phyloP scores from a whole-genome alignment of 495 filamentous ascomycete species.

The Astrocystis sublimbata region DNA sequence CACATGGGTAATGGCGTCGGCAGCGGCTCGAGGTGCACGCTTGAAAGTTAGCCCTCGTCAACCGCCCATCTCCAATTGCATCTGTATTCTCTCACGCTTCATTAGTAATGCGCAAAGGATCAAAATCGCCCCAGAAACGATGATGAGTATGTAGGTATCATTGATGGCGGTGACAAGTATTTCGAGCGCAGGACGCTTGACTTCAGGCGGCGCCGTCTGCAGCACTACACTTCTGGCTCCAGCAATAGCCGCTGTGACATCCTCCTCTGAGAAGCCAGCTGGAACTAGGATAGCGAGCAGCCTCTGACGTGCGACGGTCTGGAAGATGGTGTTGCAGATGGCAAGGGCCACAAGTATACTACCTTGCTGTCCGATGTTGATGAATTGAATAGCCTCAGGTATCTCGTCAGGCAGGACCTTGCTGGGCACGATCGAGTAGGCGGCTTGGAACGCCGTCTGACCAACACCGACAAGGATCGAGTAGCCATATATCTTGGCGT shows the following conservation, averaged over 20 bases:
- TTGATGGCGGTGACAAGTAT: slow-evolving; percentile 50
- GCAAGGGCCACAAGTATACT: slow-evolving; percentile 55
- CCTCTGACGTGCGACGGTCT: slow-evolving; percentile 43
- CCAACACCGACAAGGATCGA: slow-evolving; percentile 53
- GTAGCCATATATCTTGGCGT: slow-evolving; percentile 51
- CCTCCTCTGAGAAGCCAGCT: slow-evolving; percentile 16
- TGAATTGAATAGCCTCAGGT: slow-evolving; percentile 50
- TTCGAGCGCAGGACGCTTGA: slow-evolving; percentile 35
- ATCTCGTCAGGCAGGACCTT: slow-evolving; percentile 39
- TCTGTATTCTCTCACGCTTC: no score
- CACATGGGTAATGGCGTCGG: no score
- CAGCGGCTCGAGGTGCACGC: no score
- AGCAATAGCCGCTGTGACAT: slow-evolving; percentile 46
- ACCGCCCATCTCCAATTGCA: no score
- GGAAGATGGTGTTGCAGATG: slow-evolving; percentile 55
- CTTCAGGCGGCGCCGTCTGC: slow-evolving; percentile 28
- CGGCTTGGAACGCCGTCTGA: slow-evolving; percentile 47
- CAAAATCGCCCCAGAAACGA: slow-evolving; percentile 48
- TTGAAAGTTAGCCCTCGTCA: no score
- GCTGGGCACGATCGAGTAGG: slow-evolving; percentile 53
- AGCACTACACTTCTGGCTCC: slow-evolving; percentile 44
- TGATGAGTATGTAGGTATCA: slow-evolving; percentile 48
- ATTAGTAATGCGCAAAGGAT: no score
- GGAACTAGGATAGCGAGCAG: slow-evolving; percentile 35
- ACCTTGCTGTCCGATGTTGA: slow-evolving; percentile 50